Evolutionary conservation across 2,329 filamentous ascomycete species (phyloP).

Genomic region (Neodidymelliopsis sp.): DNA sequence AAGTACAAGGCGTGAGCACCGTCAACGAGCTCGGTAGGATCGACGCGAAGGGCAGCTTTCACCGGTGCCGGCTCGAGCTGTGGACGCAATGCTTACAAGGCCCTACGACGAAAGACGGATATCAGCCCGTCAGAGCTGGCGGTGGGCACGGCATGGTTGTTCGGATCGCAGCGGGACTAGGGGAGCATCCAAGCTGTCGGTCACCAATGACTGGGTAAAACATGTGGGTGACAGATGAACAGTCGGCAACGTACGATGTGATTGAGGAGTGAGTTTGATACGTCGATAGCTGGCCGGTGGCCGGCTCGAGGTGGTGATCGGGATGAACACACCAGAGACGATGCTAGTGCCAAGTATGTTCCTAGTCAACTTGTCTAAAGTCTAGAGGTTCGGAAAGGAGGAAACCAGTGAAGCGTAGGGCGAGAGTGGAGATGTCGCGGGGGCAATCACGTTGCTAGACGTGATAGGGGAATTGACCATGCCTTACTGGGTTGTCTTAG

Average conservation of each 20-base stretch:
- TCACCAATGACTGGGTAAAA: neutral
- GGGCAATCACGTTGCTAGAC: constrained; percentile 2
- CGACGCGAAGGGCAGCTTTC: constrained; percentile 6
- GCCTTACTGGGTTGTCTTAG: constrained; percentile 10
- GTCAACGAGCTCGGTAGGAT: constrained; percentile 1
- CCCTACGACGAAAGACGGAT: neutral
- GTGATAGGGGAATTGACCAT: constrained; percentile 10
- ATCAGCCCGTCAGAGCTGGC: neutral
- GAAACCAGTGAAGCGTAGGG: constrained; percentile 6
- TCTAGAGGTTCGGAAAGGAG: neutral
- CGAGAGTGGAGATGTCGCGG: constrained; percentile 1
- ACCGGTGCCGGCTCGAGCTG: neutral
- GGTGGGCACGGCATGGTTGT: neutral
- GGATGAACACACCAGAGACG: constrained; percentile 1
- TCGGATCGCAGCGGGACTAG: neutral
- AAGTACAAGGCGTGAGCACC: neutral
- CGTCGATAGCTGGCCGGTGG: neutral
- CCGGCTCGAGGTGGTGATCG: neutral
- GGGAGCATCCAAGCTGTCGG: neutral
- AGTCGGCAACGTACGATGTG: neutral
- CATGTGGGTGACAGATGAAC: neutral
- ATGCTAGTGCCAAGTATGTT: neutral
- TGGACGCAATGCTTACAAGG: neutral
- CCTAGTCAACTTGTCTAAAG: neutral
- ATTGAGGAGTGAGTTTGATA: constrained; percentile 11